These are phyloP conservation scores for Wallacemonas sp. DNA, from an alignment of 208 protist species.

Conservation along the genomic window DNA sequence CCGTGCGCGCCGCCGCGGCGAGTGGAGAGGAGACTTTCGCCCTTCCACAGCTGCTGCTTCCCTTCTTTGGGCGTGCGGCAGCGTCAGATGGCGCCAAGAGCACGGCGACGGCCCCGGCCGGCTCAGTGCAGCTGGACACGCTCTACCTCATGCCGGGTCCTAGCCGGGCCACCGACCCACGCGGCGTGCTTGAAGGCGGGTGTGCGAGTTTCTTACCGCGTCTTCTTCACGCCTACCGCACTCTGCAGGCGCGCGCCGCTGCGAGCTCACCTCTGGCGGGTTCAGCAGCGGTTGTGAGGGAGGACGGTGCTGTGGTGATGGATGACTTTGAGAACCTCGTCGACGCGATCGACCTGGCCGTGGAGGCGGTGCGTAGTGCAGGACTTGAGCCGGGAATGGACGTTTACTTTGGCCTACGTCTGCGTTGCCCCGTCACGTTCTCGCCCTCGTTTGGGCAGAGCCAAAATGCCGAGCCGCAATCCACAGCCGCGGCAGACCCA, in stretches of 20 bases:
- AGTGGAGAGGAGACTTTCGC: constrained; percentile 19
- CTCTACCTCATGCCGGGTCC: constrained; percentile 8
- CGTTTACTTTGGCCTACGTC: constrained; percentile 41
- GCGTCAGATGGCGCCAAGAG: constrained; percentile 15
- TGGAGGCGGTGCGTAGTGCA: constrained; percentile 34
- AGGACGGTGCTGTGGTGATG: constrained; percentile 40
- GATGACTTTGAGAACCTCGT: constrained; percentile 53
- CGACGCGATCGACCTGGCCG: constrained; percentile 30
- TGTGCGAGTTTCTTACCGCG: background rate
- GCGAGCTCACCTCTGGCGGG: background rate
- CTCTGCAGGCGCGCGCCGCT: constrained; percentile 15
- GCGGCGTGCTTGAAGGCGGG: background rate
- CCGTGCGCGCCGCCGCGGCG: background rate
- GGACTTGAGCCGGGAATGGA: constrained; percentile 34
- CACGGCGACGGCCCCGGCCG: constrained; percentile 20
- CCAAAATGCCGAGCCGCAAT: background rate
- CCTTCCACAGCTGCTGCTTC: constrained; percentile 35
- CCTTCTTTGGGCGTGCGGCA: constrained; percentile 32
- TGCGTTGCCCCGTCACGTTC: constrained; percentile 20
- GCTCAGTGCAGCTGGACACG: constrained; percentile 19
- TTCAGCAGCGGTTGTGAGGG: background rate
- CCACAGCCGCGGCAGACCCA: background rate
- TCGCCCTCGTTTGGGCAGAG: background rate
- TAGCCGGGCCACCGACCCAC: background rate
- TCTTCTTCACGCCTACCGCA: constrained; percentile 14